Percentiles rank a stretch among this genome's conserved stretches.
phyloP scores from a whole-genome alignment of 441 rosid species.

The Populus hybrid region DNA sequence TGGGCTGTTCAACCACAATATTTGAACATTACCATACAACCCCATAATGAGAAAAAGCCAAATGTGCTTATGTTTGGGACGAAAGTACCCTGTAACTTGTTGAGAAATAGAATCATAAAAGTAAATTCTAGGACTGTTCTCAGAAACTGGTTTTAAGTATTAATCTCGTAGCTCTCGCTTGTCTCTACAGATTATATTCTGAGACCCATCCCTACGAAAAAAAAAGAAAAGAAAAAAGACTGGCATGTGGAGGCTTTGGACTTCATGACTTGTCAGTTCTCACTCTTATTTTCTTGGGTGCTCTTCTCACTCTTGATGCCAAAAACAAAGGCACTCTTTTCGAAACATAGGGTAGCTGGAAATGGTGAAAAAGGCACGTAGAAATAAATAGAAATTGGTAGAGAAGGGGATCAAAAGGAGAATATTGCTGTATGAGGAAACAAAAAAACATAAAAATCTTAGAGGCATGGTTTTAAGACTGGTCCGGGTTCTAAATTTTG shows the following conservation, averaged over 20 bases:
- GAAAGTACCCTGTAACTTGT: neutral
- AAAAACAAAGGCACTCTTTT: neutral
- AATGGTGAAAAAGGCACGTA: neutral
- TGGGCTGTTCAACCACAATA: neutral
- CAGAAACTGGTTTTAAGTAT: no score
- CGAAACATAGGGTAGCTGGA: neutral
- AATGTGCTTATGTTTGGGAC: neutral
- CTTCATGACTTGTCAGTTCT: neutral
- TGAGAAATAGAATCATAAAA: neutral
- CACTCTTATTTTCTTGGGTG: neutral
- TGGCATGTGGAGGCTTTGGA: neutral
- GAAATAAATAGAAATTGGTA: neutral
- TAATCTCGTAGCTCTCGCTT: no score
- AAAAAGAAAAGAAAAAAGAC: no score
- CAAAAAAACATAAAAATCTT: neutral
- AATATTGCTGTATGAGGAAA: neutral
- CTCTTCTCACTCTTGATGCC: neutral
- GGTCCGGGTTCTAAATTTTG: no score
- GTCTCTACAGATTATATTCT: no score
- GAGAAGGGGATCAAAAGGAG: neutral
- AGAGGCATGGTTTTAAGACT: neutral
- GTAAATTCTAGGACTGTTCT: no score
- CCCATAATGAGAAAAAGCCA: neutral
- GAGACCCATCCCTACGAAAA: no score
- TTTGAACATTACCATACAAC: neutral